Evolutionary conservation across 1,284 basidiomycete species (phyloP).

Genomic region (Rhodofomes roseus): DNA sequence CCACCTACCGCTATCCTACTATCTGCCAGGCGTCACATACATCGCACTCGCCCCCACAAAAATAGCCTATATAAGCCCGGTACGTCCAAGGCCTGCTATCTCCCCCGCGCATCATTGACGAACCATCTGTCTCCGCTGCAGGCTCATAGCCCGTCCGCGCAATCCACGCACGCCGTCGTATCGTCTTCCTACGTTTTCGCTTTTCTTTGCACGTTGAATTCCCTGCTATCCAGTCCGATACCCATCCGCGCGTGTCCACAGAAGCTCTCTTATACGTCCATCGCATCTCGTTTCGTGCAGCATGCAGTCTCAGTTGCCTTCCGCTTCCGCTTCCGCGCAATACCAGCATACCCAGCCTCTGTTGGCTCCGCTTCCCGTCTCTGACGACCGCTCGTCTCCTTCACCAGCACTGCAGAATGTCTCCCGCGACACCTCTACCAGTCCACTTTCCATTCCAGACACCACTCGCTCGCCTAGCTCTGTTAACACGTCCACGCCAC

Average conservation of each 20-base stretch:
- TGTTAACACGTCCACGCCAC: neutral
- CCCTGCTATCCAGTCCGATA: neutral
- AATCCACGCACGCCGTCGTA: neutral
- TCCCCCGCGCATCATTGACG: too few species aligned
- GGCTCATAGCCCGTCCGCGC: neutral
- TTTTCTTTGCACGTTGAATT: neutral
- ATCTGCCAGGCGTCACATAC: neutral
- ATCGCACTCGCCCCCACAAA: neutral
- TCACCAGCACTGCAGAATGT: neutral
- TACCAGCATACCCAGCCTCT: neutral
- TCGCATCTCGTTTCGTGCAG: neutral
- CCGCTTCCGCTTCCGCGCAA: neutral
- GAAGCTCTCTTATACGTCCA: too few species aligned
- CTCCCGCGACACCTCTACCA: neutral
- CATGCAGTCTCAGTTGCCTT: neutral
- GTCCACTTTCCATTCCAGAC: neutral
- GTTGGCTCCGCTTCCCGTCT: neutral
- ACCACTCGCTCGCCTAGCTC: conserved; percentile 1
- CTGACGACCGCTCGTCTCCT: neutral
- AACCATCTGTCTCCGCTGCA: neutral
- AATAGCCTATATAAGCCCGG: neutral
- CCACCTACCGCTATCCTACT: neutral
- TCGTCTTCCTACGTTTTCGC: neutral
- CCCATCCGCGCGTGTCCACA: neutral
- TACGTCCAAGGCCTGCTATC: too few species aligned